phyloP scores from a whole-genome alignment of 305 asterid genomes.

The Petunia hybrid region DNA sequence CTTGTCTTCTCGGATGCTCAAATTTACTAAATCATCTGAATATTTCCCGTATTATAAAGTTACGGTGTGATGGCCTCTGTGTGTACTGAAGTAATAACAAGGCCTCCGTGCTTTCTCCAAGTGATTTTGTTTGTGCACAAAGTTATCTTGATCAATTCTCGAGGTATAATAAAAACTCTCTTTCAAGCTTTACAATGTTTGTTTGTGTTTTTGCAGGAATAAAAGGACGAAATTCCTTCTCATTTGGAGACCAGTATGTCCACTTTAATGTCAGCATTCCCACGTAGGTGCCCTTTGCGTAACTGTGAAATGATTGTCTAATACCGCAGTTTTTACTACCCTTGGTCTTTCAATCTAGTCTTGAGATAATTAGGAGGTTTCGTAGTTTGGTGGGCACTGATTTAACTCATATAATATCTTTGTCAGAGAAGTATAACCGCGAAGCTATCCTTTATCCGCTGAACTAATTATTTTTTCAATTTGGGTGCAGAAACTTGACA shows the following conservation, averaged over 20 bases:
- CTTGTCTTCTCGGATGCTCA: not conserved
- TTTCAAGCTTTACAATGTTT: not conserved
- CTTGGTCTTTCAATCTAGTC: not conserved
- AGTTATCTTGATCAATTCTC: not conserved
- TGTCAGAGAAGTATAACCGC: not conserved
- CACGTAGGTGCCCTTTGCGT: slow-evolving; percentile 57
- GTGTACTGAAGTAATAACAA: slow-evolving; percentile 16
- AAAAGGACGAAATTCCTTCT: slow-evolving; percentile 66
- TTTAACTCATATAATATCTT: not conserved
- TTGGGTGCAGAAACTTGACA: slow-evolving; percentile 66
- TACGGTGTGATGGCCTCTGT: not conserved
- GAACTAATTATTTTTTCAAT: not conserved
- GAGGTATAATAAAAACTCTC: not conserved
- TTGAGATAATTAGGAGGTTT: not conserved
- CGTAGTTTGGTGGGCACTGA: not conserved
- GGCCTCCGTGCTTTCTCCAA: slow-evolving; percentile 12
- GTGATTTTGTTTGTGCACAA: not conserved
- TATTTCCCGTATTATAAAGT: not conserved
- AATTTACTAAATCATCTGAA: not conserved
- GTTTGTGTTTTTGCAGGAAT: slow-evolving; percentile 61
- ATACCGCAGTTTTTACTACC: not conserved
- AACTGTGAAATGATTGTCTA: not conserved
- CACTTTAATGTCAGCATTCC: slow-evolving; percentile 96
- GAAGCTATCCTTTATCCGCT: not conserved
- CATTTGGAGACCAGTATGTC: slow-evolving; percentile 92